phyloP scores from a whole-genome alignment of 495 filamentous ascomycete genomes.

The Trichoderma virens region DNA sequence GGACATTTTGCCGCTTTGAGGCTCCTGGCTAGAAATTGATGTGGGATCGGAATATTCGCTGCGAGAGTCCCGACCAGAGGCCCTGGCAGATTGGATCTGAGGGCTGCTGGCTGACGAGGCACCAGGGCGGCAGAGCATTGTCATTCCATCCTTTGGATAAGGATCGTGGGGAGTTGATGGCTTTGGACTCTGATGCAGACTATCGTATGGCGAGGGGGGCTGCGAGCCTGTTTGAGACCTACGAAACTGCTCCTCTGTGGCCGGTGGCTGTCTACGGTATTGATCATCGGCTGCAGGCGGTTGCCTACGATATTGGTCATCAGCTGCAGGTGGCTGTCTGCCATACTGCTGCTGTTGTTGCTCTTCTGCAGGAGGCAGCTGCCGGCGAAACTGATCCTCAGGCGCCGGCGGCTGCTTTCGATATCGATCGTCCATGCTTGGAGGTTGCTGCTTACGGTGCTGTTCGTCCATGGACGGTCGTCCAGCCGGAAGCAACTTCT shows the following conservation, averaged over 20 bases:
- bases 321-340: not conserved
- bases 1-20: conserved; percentile 56
- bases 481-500: not conserved
- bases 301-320: not conserved
- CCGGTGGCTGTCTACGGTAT: not conserved
- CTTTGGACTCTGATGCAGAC: conserved; percentile 48
- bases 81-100: conserved; percentile 54
- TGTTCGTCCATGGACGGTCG: not conserved
- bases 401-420: not conserved
- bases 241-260: conserved; percentile 1
- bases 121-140: conserved; percentile 88
- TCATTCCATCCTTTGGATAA: conserved; percentile 96
- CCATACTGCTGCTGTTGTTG: conserved; percentile 1
- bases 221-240: conserved; percentile 11
- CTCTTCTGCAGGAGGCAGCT: not conserved
- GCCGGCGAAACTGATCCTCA: not conserved
- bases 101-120: conserved; percentile 81
- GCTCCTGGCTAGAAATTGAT: conserved; percentile 79
- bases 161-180: conserved; percentile 78
- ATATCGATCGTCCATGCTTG: not conserved
- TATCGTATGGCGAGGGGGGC: conserved; percentile 26
- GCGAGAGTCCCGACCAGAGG: conserved; percentile 80
- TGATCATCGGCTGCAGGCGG: not conserved
- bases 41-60: conserved; percentile 90
- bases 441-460: not conserved